Conservation (phyloP, 495 filamentous ascomycete genomes). For the Pseudomonodictys pantanalensis region DNA sequence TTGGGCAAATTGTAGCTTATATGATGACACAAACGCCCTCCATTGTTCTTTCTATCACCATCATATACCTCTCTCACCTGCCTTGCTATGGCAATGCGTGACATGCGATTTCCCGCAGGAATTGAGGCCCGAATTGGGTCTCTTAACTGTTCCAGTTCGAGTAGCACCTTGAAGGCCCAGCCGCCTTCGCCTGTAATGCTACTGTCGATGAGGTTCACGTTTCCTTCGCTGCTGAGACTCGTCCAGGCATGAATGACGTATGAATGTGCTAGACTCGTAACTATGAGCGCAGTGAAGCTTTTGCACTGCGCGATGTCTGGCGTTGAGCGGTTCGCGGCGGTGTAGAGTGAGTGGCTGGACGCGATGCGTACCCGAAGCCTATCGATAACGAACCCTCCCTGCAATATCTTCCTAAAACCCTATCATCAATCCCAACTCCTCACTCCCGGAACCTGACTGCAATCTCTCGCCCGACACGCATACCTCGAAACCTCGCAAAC, state of each 20-base stretch:
- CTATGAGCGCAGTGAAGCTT: constrained; percentile 21
- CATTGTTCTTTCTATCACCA: too few species aligned
- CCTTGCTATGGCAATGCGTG: too few species aligned
- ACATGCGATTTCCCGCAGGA: too few species aligned
- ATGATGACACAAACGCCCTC: too few species aligned
- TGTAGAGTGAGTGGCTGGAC: background rate
- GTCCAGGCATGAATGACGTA: constrained; percentile 13
- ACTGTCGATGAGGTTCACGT: constrained; percentile 15
- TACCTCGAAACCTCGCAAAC: background rate
- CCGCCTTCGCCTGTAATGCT: constrained; percentile 15
- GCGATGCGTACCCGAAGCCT: background rate
- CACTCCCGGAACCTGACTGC: background rate
- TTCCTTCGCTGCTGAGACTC: constrained; percentile 5
- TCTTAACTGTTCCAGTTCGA: constrained; percentile 18
- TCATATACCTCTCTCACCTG: too few species aligned
- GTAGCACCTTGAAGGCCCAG: constrained; percentile 28
- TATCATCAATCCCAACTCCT: background rate
- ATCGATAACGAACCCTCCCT: background rate
- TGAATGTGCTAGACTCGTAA: constrained; percentile 11
- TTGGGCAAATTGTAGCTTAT: too few species aligned
- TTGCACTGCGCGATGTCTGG: constrained; percentile 9
- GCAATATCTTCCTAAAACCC: background rate
- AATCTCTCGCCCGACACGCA: background rate
- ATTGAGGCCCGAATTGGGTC: too few species aligned
- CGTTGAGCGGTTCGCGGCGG: constrained; percentile 5